A percentile compares a stretch with the other conserved stretches of the same genome.
phyloP scores from a whole-genome alignment of 352 stramenopile genomes.

The Phytophthora colocasiae region DNA sequence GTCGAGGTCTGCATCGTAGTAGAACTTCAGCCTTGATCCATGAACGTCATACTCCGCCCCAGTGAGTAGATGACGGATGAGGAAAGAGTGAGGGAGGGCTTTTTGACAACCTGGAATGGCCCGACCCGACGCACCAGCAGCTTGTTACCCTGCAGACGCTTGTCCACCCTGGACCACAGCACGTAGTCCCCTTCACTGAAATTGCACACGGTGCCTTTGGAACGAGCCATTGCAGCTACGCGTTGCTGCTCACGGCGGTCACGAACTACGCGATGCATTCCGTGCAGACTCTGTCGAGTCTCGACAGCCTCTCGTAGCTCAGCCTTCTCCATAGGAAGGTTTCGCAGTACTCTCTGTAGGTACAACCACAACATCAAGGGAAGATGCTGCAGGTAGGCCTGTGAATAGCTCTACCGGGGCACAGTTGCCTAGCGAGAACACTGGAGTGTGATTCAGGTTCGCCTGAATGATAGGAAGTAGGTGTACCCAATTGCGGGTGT shows the following conservation, averaged over 20 bases:
- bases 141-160: slow-evolving; percentile 10
- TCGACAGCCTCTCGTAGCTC: background rate
- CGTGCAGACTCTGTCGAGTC: background rate
- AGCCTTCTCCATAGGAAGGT: background rate
- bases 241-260: background rate
- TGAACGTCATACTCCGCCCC: slow-evolving; percentile 3
- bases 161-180: slow-evolving; percentile 14
- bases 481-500: slow-evolving; percentile 18
- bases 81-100: slow-evolving; percentile 14
- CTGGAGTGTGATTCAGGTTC: slow-evolving; percentile 4
- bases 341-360: background rate
- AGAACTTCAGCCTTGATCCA: slow-evolving; percentile 16
- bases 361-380: background rate
- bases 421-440: slow-evolving; percentile 10
- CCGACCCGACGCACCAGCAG: slow-evolving; percentile 13
- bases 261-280: background rate
- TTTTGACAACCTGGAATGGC: slow-evolving; percentile 15
- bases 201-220: slow-evolving; percentile 16
- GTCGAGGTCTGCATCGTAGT: slow-evolving; percentile 6
- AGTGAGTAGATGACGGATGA: slow-evolving; percentile 23
- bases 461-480: slow-evolving; percentile 13
- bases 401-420: slow-evolving; percentile 13
- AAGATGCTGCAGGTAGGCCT: background rate
- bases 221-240: slow-evolving; percentile 8
- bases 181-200: slow-evolving; percentile 18